These are phyloP conservation scores for Daldinia bambusicola DNA, from an alignment of 495 filamentous ascomycete species.

Conservation along the genomic window DNA sequence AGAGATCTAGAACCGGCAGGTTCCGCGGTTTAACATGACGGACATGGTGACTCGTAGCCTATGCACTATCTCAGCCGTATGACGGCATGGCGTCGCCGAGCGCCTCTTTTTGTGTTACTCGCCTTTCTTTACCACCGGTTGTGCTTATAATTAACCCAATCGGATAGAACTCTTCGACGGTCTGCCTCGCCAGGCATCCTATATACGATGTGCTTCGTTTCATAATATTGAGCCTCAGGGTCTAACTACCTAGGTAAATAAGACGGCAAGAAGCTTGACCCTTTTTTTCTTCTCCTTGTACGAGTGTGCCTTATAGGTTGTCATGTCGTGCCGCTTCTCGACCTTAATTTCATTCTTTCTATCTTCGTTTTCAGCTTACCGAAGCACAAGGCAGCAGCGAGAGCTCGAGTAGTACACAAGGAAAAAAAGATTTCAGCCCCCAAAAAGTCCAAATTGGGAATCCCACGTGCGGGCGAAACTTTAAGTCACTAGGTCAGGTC, in stretches of 20 bases:
- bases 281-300: not conserved
- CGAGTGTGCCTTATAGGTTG: not conserved
- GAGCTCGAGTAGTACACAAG: not conserved
- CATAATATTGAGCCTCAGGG: not conserved
- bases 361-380: not conserved
- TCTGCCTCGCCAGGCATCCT: not conserved
- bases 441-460: not conserved
- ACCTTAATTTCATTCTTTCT: not conserved
- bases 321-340: not conserved
- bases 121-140: not conserved
- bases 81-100: not conserved
- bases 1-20: not conserved
- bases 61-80: not conserved
- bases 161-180: not conserved
- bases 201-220: not conserved
- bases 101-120: not conserved
- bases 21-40: not conserved
- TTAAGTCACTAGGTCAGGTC: constrained; percentile 11
- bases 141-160: not conserved
- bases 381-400: not conserved
- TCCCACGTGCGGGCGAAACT: constrained; percentile 4
- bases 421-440: not conserved
- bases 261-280: not conserved
- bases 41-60: not conserved
- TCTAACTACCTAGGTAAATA: not conserved